These are phyloP conservation scores for Fragaria iinumae DNA, from an alignment of 306 rosid genomes.

Conservation along the genomic window DNA sequence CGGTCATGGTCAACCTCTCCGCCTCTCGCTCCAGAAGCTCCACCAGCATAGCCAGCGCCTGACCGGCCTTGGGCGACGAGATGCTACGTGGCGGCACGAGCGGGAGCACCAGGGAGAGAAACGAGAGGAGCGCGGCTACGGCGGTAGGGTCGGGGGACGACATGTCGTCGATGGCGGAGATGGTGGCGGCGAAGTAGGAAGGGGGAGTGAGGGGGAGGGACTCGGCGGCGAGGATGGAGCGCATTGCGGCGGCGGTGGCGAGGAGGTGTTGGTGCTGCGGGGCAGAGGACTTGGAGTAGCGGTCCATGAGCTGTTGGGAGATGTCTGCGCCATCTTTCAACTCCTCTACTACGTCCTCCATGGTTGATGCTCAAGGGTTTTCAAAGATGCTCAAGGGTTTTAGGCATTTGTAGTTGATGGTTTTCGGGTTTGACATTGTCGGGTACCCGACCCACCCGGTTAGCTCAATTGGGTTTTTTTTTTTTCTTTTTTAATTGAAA, in stretches of 20 bases:
- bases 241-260: slow-evolving; percentile 78
- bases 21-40: slow-evolving; percentile 42
- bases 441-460: too few relatives aligned
- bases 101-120: slow-evolving; percentile 64
- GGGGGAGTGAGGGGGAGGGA: slow-evolving; percentile 70
- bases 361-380: slow-evolving; percentile 3
- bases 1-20: slow-evolving; percentile 43
- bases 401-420: neutral
- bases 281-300: slow-evolving; percentile 77
- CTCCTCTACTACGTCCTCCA: slow-evolving; percentile 39
- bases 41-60: slow-evolving; percentile 48
- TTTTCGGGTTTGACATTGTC: too few relatives aligned
- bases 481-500: too few relatives aligned
- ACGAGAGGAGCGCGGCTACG: slow-evolving; percentile 59
- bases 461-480: too few relatives aligned
- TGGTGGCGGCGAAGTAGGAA: slow-evolving; percentile 68
- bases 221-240: slow-evolving; percentile 61
- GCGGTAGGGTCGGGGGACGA: slow-evolving; percentile 49
- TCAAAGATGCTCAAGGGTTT: neutral
- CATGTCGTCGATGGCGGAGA: slow-evolving; percentile 48
- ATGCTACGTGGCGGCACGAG: slow-evolving; percentile 42
- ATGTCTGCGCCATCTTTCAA: slow-evolving; percentile 59
- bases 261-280: slow-evolving; percentile 89
- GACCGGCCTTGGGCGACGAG: slow-evolving; percentile 39
- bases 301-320: slow-evolving; percentile 85